These are phyloP conservation scores for Salvia splendens DNA, from an alignment of 257 asterid genomes.

Conservation along the genomic window DNA sequence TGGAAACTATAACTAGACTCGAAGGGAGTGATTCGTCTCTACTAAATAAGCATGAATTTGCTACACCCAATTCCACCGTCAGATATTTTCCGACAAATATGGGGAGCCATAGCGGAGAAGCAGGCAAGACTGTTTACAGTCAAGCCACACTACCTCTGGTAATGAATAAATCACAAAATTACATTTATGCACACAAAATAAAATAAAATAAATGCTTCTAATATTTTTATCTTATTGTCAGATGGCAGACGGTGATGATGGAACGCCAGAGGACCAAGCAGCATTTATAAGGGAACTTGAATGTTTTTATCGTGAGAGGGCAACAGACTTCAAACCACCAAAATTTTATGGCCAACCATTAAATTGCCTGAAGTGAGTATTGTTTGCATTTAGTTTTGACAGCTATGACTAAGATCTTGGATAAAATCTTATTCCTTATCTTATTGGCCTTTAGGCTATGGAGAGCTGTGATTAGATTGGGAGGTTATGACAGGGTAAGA, in stretches of 20 bases:
- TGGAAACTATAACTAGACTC: conserved; percentile 34
- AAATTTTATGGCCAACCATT: conserved; percentile 86
- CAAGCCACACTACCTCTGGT: conserved; percentile 43
- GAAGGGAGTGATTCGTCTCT: conserved; percentile 43
- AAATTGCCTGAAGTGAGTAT: conserved; percentile 78
- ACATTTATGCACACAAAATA: neutral
- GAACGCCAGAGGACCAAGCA: conserved; percentile 83
- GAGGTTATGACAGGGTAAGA: conserved; percentile 96
- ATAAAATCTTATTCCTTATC: neutral
- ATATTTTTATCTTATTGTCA: conserved; percentile 35
- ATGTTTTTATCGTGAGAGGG: conserved; percentile 62
- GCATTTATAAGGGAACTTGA: conserved; percentile 79
- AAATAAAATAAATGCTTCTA: neutral
- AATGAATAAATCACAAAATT: conserved; percentile 7
- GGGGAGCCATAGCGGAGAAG: conserved; percentile 58
- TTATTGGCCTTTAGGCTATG: conserved; percentile 65
- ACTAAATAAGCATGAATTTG: conserved; percentile 51
- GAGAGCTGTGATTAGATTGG: conserved; percentile 84
- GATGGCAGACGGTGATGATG: conserved; percentile 72
- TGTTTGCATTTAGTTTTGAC: conserved; percentile 11
- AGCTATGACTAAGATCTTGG: conserved; percentile 18
- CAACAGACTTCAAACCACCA: conserved; percentile 84
- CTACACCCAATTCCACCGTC: conserved; percentile 52
- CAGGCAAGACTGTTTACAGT: conserved; percentile 42
- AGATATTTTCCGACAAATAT: conserved; percentile 46